A percentile compares a stretch with the other conserved stretches of the same genome.
phyloP scores from a whole-genome alignment of 2,329 filamentous ascomycete genomes.

The Alternaria postmessia region DNA sequence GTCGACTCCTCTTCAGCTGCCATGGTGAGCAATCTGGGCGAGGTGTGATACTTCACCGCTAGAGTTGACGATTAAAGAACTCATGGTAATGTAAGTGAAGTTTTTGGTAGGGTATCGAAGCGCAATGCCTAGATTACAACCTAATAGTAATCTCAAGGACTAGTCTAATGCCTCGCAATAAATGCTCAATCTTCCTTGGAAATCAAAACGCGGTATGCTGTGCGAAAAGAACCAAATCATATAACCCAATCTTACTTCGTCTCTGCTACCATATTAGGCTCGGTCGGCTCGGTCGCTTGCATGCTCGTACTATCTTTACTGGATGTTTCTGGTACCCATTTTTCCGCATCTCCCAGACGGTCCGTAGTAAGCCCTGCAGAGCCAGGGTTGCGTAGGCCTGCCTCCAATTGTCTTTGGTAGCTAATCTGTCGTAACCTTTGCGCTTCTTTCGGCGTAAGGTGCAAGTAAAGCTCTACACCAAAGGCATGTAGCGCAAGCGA shows the following conservation, averaged over 20 bases:
- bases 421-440: conserved; percentile 64
- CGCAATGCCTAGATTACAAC: not conserved
- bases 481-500: conserved; percentile 59
- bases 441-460: conserved; percentile 61
- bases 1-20: conserved; percentile 70
- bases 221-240: not conserved
- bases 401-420: conserved; percentile 64
- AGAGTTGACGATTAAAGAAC: not conserved
- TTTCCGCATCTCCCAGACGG: conserved; percentile 40
- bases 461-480: conserved; percentile 52
- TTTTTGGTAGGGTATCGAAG: not conserved
- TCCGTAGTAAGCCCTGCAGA: conserved; percentile 38
- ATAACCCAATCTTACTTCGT: not conserved
- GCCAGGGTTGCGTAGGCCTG: conserved; percentile 59
- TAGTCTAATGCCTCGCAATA: not conserved
- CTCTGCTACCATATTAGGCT: not conserved
- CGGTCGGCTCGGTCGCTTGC: not conserved
- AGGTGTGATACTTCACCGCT: not conserved
- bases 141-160: not conserved
- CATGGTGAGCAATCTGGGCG: conserved; percentile 62
- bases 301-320: conserved; percentile 13
- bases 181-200: not conserved
- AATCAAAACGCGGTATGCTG: not conserved
- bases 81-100: not conserved
- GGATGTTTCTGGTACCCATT: conserved; percentile 23